These are phyloP conservation scores for Debaryomyces fabryi DNA, from an alignment of 1,139 yeast species.

Conservation along the genomic window DNA sequence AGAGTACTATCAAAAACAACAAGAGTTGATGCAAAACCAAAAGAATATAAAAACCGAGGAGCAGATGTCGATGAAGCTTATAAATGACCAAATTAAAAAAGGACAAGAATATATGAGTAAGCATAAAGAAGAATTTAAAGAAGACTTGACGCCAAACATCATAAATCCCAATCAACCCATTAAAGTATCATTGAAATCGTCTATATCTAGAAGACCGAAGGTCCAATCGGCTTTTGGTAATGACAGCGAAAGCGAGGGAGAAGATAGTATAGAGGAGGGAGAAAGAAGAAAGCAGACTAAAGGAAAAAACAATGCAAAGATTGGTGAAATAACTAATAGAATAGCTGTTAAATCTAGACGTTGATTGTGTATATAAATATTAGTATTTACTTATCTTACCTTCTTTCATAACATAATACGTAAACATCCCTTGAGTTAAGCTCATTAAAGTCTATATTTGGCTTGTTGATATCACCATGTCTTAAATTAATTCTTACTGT, in stretches of 20 bases:
- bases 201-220: slow-evolving; percentile 4
- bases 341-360: slow-evolving; percentile 4
- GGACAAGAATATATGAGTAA: slow-evolving; percentile 33
- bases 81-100: slow-evolving; percentile 56
- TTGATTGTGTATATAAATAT: neutral
- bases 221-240: slow-evolving; percentile 12
- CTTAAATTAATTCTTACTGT: slow-evolving; percentile 49
- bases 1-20: slow-evolving; percentile 16
- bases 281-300: neutral
- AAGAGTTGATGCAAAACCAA: slow-evolving; percentile 15
- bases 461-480: slow-evolving; percentile 46
- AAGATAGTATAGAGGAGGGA: slow-evolving; percentile 3
- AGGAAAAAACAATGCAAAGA: slow-evolving; percentile 3
- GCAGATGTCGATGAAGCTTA: slow-evolving; percentile 31
- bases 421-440: slow-evolving; percentile 65
- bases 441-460: slow-evolving; percentile 37
- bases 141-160: slow-evolving; percentile 10
- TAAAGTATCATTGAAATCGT: slow-evolving; percentile 12
- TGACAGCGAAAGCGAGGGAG: slow-evolving; percentile 14
- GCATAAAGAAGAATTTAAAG: slow-evolving; percentile 12
- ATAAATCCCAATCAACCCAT: slow-evolving; percentile 11
- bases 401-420: slow-evolving; percentile 68
- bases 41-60: slow-evolving; percentile 46
- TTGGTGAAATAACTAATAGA: slow-evolving; percentile 9
- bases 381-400: slow-evolving; percentile 15